Base-by-base conservation (phyloP, 768 basidiomycete species). In the Mycena filopes region DNA sequence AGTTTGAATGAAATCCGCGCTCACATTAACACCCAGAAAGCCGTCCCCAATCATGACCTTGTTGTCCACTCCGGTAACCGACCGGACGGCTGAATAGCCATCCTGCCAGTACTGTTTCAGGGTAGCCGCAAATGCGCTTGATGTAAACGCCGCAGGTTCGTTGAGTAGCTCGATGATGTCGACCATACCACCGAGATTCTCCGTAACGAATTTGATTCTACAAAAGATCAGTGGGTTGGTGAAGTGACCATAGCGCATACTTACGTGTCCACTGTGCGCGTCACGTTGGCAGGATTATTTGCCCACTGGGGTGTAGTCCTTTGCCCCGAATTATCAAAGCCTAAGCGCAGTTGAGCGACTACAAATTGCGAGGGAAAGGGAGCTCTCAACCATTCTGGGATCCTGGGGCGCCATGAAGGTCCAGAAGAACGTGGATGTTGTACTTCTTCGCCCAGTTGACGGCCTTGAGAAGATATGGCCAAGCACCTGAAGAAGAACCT, bases 281-380 rank as follows among this genome's bases (percentile, higher is more conserved):
- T 76, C 50, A 86, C 71, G 48, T 88, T 81, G n/a, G 84, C 78
- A 29, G 85, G 79, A 48, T 79, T 82, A 2, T 76, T 60, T 1
- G 83, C 89, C 89, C 89, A 93, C 47, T 80, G 74, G 3, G 90
- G 86, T 55, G 79, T 78, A 0, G 86, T 89, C 33, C 85, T 80
- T 72, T 89, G 89, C 1, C 91, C 91, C 10, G 90, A 92, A 75
- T 92, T 93, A 75, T 92, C 91, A 75, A 87, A 92, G 3, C 91
- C 90, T 65, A 25, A 25, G 54, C 47, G 36, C 28, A 55, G n/a
- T 57, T 68, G 31, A 62, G 55, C 41, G 23, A 46, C 50, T 28
- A 7, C n/a, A 29, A 21, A 29, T 12, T n/a, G 10, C 4, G 21
- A 55, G n/a, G n/a, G 23, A 5, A 28, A 41, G 4, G 51, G 9